A percentile compares a stretch with the other conserved stretches of the same genome.
These are phyloP conservation scores for Tylopilus sp. DNA, from an alignment of 1,284 basidiomycete genomes.

Conservation along the genomic window DNA sequence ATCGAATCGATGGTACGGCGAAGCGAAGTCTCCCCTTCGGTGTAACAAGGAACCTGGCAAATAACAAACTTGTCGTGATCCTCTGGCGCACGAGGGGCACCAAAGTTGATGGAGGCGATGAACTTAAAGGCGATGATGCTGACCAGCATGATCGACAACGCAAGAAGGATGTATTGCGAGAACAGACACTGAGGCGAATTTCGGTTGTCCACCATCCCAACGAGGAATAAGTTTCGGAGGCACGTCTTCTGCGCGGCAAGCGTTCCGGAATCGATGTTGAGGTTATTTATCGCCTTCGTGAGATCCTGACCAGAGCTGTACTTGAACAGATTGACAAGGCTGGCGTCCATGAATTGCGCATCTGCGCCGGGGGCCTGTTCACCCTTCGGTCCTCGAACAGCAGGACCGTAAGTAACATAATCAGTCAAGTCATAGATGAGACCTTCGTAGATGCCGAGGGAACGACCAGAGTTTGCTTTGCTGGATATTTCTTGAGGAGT, in stretches of 20 bases:
- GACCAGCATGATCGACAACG: slow-evolving; percentile 90
- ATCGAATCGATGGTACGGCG: slow-evolving; percentile 92
- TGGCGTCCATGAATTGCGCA: slow-evolving; percentile 75
- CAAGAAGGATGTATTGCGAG: slow-evolving; percentile 88
- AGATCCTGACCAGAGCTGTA: slow-evolving; percentile 82
- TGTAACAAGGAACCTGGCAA: slow-evolving; percentile 98
- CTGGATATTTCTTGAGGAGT: slow-evolving; percentile 76
- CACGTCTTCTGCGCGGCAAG: slow-evolving; percentile 81
- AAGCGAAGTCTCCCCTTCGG: slow-evolving; percentile 88
- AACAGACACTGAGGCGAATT: slow-evolving; percentile 91
- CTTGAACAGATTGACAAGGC: slow-evolving; percentile 80
- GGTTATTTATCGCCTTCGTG: slow-evolving; percentile 70
- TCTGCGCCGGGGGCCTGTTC: slow-evolving; percentile 56
- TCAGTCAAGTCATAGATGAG: slow-evolving; percentile 86
- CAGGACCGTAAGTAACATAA: slow-evolving; percentile 67
- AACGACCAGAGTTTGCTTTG: slow-evolving; percentile 61
- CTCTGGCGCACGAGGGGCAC: slow-evolving; percentile 80
- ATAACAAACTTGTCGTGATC: slow-evolving; percentile 99
- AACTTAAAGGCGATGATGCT: slow-evolving; percentile 98
- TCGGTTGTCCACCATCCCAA: slow-evolving; percentile 91
- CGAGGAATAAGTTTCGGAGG: slow-evolving; percentile 87
- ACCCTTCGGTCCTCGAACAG: slow-evolving; percentile 58
- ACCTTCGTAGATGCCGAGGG: slow-evolving; percentile 80
- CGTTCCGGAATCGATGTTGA: slow-evolving; percentile 65
- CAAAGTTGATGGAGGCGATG: slow-evolving; percentile 90